Base-by-base conservation (phyloP, 2,329 filamentous ascomycete genomes). In the Penicillium hordei region DNA sequence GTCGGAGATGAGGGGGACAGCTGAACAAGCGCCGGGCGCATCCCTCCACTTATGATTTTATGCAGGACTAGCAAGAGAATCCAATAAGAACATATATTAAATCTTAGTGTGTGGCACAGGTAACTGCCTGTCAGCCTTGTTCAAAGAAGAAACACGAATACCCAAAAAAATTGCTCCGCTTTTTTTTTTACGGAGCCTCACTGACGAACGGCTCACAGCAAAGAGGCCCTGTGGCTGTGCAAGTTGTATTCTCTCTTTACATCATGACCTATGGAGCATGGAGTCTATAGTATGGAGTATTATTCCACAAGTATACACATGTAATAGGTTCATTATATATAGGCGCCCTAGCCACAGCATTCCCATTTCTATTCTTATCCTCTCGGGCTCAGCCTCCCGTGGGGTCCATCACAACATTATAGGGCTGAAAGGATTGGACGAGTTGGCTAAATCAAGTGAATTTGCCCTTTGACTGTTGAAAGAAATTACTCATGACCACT, bases 11-110 rank as follows among this genome's bases (percentile, higher is more conserved):
- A 55, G 44, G 52, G 52, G 52, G 23, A 48, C 43, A 52, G 46
- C 48, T 53, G 49, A 57, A 57, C 55, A 57, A 57, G 55, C 55
- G 55, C 55, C 55, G 55, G 55, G 55, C 55, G 55, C 55, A 52
- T 45, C 25, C 29, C 27, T 34, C 48, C 48, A 57, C 54, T 40
- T 46, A 21, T 33, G 19, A 45, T 25, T 34, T 8, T n/a, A 40
- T 48, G 29, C 39, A 23, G 21, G 38, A 25, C 29, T 50, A 17
- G 31, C 4, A n/a, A 52, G 34, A 15, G n/a, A 27, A 5, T 29
- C 19, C 15, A 13, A 33, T 49, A 9, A 29, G 42, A 27, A 29
- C 15, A 39, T 40, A 39, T 29, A 33, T 15, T n/a, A 27, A 29
- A 27, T 25, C 17, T 50, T 13, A 8, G n/a, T 15, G 4, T 10